Conservation (phyloP, 73 alveolate genomes). For the Blepharisma japonicum region DNA sequence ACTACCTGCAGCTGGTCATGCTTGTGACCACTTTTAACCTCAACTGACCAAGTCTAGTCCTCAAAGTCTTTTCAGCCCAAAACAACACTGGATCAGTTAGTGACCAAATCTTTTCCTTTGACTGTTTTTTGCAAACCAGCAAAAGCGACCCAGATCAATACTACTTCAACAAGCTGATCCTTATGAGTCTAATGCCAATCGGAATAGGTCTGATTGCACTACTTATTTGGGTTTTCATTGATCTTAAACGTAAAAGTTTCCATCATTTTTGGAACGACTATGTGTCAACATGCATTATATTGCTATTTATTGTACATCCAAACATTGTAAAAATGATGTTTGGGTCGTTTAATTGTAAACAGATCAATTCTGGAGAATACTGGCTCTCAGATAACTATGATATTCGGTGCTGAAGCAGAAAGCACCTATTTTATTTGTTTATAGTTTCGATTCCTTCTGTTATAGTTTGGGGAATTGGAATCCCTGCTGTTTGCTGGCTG, state of each 20-base stretch:
- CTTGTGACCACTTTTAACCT: conserved; percentile 38
- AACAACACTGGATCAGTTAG: not conserved
- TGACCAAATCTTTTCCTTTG: conserved; percentile 22
- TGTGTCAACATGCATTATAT: conserved; percentile 45
- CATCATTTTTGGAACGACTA: conserved; percentile 24
- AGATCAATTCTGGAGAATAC: conserved; percentile 44
- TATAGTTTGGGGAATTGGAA: conserved; percentile 40
- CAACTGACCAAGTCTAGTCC: conserved; percentile 56
- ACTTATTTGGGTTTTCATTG: conserved; percentile 35
- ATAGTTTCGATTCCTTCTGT: conserved; percentile 28
- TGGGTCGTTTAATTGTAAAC: conserved; percentile 48
- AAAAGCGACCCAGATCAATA: conserved; percentile 19
- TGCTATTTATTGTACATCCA: conserved; percentile 58
- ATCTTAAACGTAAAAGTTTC: not conserved
- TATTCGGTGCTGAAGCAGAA: conserved; percentile 40
- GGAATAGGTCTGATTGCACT: not conserved
- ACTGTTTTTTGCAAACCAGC: conserved; percentile 13
- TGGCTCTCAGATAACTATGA: conserved; percentile 41
- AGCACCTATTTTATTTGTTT: conserved; percentile 34
- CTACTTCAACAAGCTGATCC: conserved; percentile 34
- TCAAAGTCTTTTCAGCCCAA: not conserved
- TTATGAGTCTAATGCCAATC: conserved; percentile 38
- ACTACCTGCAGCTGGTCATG: conserved; percentile 43
- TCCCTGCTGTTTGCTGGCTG: conserved; percentile 31
- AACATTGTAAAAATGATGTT: conserved; percentile 49